Base-by-base conservation (phyloP, 768 basidiomycete species). In the Cystofilobasidium capitatum region DNA sequence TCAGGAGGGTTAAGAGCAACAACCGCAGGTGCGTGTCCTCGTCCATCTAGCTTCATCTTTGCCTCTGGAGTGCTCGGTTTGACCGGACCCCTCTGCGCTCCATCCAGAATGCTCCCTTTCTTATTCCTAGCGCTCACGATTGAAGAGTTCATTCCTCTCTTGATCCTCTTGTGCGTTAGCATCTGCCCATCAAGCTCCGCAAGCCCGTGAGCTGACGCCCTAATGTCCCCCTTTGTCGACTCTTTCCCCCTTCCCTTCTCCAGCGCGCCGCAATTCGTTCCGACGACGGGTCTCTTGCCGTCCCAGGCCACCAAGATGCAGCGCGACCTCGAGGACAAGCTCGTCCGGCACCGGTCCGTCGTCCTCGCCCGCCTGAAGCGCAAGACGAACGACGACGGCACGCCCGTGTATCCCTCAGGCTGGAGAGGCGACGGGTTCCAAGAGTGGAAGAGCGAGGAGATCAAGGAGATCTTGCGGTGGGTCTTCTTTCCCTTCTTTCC, bases 381-480 rank as follows among this genome's bases (percentile, higher is more conserved):
- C 24, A 8, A 9, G 7, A 40, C 35, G 7, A 13, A 20, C n/a
- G 39, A 40, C 6, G 40, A 44, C 40, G 59, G 59, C 39, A 44
- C 36, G 42, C 29, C 59, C 26, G 40, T 31, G 6, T 31, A 6
- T 40, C 37, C 36, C 2, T 22, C 9, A n/a, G 59, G 59, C 2
- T 61, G 59, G 59, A 26, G 40, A 14, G 40, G 40, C n/a, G 37
- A 31, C 12, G 40, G 40, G 3, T 44, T 26, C 17, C 16, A 26
- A 22, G 40, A 61, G 26, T 61, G 59, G 59, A n/a, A 37, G 59
- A 40, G 40, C 16, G 59, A 61, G 16, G 59, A 61, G 37, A 29
- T 61, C 39, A 61, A 44, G 42, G 40, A 37, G 26, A 16, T 61
- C 8, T 8, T 61, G 7, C 22, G 8, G 58, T 60, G 5, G 5